Evolutionary conservation across 169 alveolate genomes (phyloP).

Genomic region (Plasmodium coatneyi): DNA sequence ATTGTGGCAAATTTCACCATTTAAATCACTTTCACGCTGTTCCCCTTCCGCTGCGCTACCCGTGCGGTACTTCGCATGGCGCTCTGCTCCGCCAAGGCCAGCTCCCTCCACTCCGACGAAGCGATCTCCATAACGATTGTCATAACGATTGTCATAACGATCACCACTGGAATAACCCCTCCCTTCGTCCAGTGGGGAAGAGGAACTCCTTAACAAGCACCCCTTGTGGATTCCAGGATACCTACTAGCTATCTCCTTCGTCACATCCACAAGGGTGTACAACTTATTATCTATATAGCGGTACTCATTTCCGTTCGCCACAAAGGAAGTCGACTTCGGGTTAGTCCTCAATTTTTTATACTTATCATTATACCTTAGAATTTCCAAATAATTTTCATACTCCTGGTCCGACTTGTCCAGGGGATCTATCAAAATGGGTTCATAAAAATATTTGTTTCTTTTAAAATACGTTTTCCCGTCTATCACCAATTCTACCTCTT

Average conservation of each 20-base stretch:
- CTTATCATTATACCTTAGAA: constrained; percentile 40
- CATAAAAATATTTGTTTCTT: constrained; percentile 76
- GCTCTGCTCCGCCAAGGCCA: background rate
- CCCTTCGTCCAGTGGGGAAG: background rate
- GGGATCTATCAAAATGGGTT: constrained; percentile 64
- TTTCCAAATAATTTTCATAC: constrained; percentile 74
- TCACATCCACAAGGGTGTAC: constrained; percentile 67
- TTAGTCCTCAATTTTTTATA: constrained; percentile 42
- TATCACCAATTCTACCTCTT: constrained; percentile 47
- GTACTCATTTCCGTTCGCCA: constrained; percentile 74
- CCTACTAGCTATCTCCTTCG: constrained; percentile 40
- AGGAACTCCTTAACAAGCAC: background rate
- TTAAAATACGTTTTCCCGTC: constrained; percentile 69
- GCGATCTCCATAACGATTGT: background rate
- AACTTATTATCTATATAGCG: constrained; percentile 41
- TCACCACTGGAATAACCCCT: background rate
- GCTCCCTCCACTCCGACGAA: background rate
- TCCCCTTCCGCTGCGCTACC: background rate
- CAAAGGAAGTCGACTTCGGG: constrained; percentile 43
- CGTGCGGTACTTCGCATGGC: background rate
- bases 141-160: background rate
- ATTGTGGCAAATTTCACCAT: background rate
- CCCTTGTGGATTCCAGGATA: constrained; percentile 42
- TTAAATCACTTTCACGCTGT: background rate
- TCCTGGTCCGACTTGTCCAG: constrained; percentile 52